Percentiles rank a stretch among this genome's conserved stretches.
Conservation (phyloP, 352 stramenopile genomes). For the Thraustochytrium sp. region DNA sequence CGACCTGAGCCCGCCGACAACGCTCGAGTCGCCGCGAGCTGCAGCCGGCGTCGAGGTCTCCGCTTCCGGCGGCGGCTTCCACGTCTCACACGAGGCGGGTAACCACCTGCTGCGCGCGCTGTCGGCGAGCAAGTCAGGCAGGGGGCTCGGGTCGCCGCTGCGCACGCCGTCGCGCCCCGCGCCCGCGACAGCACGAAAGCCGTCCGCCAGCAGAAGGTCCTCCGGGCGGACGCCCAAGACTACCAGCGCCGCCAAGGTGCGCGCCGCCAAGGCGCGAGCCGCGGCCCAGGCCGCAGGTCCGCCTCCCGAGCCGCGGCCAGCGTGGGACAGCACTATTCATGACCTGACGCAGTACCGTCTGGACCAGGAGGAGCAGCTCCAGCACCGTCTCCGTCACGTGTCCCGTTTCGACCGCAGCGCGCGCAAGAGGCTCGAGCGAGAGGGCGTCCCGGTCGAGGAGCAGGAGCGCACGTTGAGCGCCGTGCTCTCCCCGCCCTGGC, state of each 20-base stretch:
- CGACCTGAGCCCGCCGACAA: not conserved
- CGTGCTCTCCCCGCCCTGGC: not conserved
- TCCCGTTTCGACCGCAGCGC: not conserved
- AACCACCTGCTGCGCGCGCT: not conserved
- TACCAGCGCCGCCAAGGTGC: not conserved
- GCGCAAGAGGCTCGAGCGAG: not conserved
- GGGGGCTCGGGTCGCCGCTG: not conserved
- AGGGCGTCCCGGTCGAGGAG: not conserved
- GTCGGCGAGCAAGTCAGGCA: not conserved
- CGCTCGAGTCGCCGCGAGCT: not conserved
- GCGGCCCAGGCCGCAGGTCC: not conserved
- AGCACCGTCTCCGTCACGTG: not conserved
- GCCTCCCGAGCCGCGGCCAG: not conserved
- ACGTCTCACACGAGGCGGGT: not conserved
- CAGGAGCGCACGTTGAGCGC: not conserved
- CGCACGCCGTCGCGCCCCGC: not conserved
- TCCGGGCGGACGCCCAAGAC: not conserved
- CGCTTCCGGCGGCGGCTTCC: not conserved
- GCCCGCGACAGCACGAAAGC: not conserved
- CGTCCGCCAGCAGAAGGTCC: not conserved
- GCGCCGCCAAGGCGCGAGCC: not conserved
- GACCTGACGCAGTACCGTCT: not conserved
- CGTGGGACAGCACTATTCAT: conserved; percentile 13
- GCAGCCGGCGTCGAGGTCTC: not conserved
- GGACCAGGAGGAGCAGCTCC: not conserved